Base-by-base conservation (phyloP, 768 basidiomycete species). In the Boletus reticulatus region DNA sequence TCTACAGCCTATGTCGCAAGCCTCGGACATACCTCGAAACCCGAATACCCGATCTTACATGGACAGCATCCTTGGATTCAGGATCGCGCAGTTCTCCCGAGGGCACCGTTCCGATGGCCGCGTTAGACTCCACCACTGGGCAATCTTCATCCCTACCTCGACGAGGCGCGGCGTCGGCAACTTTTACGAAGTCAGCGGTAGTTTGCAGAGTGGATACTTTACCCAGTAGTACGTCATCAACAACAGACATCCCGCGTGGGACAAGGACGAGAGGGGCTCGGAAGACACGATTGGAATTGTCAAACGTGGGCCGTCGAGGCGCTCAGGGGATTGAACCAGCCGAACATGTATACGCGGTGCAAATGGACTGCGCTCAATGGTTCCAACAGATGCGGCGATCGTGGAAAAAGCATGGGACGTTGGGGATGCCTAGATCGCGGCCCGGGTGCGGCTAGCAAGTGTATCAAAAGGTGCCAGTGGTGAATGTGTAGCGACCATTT, bases 391-490 rank as follows among this genome's bases (percentile, higher is more conserved):
- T 64, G n/a, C n/a, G 63, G 36, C 49, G 0, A 50, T 64, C 13
- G 29, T 65, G 0, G 60, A 59, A 4, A 39, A 20, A 4, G 63
- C 63, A 4, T 62, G 63, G 63, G 31, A 64, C 0, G 52, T 58
- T 0, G 63, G 63, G 0, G 56, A 64, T 29, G 56, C 56, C n/a
- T 65, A 48, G 31, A 14, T 14, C 8, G 11, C 17, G 9, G 10
- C 16, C 49, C 9, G 5, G 36, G 37, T 14, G 54, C 17, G 27
- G 8, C 27, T 27, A 8, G 27, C 27, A 1, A 27, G 34, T 27
- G 20, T 20, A 36, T 10, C 27, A 22, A 31, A 19, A 4, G 32
- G 41, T 22, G 22, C 22, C 22, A 22, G 22, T 22, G 8, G 29
- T 27, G 27, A 6, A 48, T 19, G 4, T 46, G 31, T 48, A 43